phyloP scores from a whole-genome alignment of 805 yeast species.

The Lachancea sp. region DNA sequence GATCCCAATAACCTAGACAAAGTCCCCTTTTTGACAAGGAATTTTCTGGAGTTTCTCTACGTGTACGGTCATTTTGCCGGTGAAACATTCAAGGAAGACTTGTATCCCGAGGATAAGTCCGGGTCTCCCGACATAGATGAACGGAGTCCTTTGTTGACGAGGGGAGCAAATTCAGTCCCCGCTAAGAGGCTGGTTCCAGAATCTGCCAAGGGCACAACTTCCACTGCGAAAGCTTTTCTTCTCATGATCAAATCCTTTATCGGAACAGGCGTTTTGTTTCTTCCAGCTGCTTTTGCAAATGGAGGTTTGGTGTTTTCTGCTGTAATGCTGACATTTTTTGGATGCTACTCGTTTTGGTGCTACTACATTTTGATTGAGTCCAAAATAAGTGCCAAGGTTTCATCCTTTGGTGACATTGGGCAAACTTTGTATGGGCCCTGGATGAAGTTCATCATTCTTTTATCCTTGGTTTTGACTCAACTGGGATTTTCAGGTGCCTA shows the following conservation, averaged over 20 bases:
- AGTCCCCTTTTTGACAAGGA: conserved; percentile 53
- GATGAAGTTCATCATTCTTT: conserved; percentile 56
- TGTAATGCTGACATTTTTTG: conserved; percentile 49
- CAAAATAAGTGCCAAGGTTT: conserved; percentile 52
- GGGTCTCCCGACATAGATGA: conserved; percentile 26
- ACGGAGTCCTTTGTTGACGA: conserved; percentile 22
- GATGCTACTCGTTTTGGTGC: conserved; percentile 71
- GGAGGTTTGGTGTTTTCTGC: conserved; percentile 65
- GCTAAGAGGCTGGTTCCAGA: conserved; percentile 18
- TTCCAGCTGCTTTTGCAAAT: conserved; percentile 63
- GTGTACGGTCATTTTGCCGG: conserved; percentile 86
- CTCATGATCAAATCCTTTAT: conserved; percentile 66
- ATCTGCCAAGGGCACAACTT: conserved; percentile 54
- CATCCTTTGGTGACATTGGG: conserved; percentile 80
- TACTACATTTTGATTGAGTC: conserved; percentile 57
- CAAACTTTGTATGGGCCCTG: conserved; percentile 52
- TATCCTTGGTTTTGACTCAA: conserved; percentile 64
- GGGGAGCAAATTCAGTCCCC: conserved; percentile 6
- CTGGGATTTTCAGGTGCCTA: conserved; percentile 78
- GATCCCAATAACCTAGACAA: conserved; percentile 24
- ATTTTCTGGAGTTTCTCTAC: conserved; percentile 70
- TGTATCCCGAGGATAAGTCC: conserved; percentile 38
- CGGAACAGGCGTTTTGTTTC: conserved; percentile 68
- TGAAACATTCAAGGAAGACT: conserved; percentile 68
- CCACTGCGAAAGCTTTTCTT: conserved; percentile 66